Evolutionary conservation across 495 filamentous ascomycete species (phyloP).

Genomic region (Sabuloglossum arenarium): DNA sequence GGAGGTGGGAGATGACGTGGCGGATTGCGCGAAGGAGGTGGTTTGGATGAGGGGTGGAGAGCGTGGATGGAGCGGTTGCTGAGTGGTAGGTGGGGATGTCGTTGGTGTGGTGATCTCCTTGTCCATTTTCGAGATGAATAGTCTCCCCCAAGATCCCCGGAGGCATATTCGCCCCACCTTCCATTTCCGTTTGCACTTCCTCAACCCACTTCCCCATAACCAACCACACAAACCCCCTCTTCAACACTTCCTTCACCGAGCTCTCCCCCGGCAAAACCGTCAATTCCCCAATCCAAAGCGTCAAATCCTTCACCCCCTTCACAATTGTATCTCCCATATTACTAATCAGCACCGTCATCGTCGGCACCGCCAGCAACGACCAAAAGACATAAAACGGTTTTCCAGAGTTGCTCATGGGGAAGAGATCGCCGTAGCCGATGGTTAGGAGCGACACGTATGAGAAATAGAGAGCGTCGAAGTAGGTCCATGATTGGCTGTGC

Average conservation of each 20-base stretch:
- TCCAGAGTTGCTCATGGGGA: slow-evolving; percentile 45
- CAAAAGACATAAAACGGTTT: slow-evolving; percentile 79
- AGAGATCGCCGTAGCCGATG: slow-evolving; percentile 69
- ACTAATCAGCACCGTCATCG: slow-evolving; percentile 64
- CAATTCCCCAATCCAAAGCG: slow-evolving; percentile 45
- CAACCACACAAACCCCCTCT: background rate
- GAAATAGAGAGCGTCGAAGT: slow-evolving; percentile 66
- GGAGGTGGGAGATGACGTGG: slow-evolving; percentile 41
- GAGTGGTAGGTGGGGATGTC: too few species aligned
- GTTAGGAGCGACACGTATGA: slow-evolving; percentile 59
- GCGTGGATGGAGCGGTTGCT: too few species aligned
- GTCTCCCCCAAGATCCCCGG: too few species aligned
- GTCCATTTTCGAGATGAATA: too few species aligned
- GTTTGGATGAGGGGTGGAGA: slow-evolving; percentile 8
- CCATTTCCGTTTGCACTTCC: background rate
- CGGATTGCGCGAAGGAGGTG: slow-evolving; percentile 44
- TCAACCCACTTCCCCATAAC: background rate
- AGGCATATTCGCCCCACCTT: slow-evolving; percentile 9
- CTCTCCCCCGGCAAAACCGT: slow-evolving; percentile 56
- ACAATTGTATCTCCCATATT: slow-evolving; percentile 69
- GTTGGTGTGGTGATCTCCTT: too few species aligned
- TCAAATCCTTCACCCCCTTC: slow-evolving; percentile 43
- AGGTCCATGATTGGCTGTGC: slow-evolving; percentile 42
- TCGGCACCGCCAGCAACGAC: slow-evolving; percentile 65
- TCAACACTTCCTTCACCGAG: background rate